Base-by-base conservation (phyloP, 139 green algal species). In the Tetraselmis chui region DNA sequence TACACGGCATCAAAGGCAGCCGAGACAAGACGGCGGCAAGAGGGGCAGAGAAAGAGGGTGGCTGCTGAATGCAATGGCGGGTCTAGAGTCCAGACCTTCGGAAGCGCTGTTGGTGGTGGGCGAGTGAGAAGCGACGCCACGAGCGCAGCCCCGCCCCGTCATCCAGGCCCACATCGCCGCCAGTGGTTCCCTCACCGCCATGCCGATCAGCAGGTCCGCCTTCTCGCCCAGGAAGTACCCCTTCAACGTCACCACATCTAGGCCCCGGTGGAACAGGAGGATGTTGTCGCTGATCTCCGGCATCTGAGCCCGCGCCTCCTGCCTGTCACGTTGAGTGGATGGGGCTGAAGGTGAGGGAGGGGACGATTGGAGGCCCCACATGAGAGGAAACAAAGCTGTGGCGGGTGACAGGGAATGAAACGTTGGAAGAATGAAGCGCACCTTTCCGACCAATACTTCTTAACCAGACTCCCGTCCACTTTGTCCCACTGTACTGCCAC, bases 191-290 rank as follows among this genome's bases (percentile, higher is more conserved):
- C 67, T 59, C n/a, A 84, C 26, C 26, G 28, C 22, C 67, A 80
- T 80, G 18, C 74, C 74, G 11, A 84, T 11, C 32, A 97, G 83
- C 76, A 95, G 86, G 81, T 96, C 92, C n/a, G 95, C 84, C 84
- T 96, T 96, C 75, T 94, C 85, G 11, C 82, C 79, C 77, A 95
- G 90, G 67, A 94, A 94, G 32, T 87, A 75, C 2, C 91, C 93
- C 30, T 83, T 81, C 31, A 85, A 78, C 79, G 26, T 86, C 18
- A 86, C 83, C 27, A 86, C 80, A 2, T 83, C 79, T 1, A 92
- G 78, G 31, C 91, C 89, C 5, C 91, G 84, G 83, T 94, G 89
- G 87, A 94, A 93, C 31, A 95, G 83, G 58, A 95, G 81, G 78
- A 94, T 91, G 31, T 84, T 79, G 76, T 95, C 91, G 0, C 83